Percentiles rank a stretch among this genome's conserved stretches.
Evolutionary conservation across 495 filamentous ascomycete genomes (phyloP).

Genomic region (Hypoxylon fuscum): DNA sequence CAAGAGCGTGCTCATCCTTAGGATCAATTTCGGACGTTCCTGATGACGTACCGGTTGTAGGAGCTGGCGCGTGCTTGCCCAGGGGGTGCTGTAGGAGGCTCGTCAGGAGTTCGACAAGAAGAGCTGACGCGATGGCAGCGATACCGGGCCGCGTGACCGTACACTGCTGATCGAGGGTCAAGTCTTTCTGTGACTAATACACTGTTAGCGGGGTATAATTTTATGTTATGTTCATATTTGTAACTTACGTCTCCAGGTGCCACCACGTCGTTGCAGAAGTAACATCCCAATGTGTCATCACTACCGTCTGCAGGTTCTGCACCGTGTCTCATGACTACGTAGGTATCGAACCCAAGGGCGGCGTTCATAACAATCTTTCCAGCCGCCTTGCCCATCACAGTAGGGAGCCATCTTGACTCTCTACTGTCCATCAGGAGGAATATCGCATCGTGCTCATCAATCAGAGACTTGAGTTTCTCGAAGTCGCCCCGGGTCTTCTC

Average conservation of each 20-base stretch:
- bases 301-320: constrained; percentile 59
- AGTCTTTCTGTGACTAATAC: constrained; percentile 84
- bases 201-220: constrained; percentile 53
- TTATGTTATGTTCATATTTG: neutral
- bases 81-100: constrained; percentile 86
- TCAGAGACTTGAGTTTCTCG: constrained; percentile 73
- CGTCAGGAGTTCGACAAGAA: constrained; percentile 89
- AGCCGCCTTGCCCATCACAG: constrained; percentile 91
- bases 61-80: constrained; percentile 67
- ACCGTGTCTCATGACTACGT: constrained; percentile 96
- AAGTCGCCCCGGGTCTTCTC: constrained; percentile 78
- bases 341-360: constrained; percentile 94
- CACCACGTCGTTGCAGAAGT: constrained; percentile 98
- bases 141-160: constrained; percentile 95
- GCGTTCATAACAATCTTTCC: constrained; percentile 97
- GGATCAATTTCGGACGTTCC: constrained; percentile 63
- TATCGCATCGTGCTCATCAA: constrained; percentile 89
- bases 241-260: constrained; percentile 87
- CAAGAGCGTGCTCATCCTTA: constrained; percentile 74
- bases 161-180: constrained; percentile 96
- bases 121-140: constrained; percentile 88
- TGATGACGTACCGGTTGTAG: constrained; percentile 42
- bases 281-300: constrained; percentile 82
- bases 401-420: constrained; percentile 96
- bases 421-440: constrained; percentile 97